Evolutionary conservation across 352 stramenopile genomes (phyloP).

Genomic region (Hyaloperonospora arabidopsidis): DNA sequence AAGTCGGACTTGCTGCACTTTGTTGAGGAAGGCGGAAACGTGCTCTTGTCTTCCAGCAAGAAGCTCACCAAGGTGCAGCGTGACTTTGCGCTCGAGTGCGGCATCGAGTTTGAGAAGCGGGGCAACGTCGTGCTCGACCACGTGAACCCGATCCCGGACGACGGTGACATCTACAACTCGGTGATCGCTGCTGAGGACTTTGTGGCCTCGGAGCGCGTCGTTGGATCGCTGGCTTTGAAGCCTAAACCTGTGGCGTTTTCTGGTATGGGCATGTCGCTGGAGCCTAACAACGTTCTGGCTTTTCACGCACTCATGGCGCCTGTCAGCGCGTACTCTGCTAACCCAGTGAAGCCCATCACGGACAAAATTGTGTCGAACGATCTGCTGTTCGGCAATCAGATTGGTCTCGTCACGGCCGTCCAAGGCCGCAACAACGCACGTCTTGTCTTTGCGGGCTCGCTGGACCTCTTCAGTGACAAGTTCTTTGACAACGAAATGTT

Average conservation of each 20-base stretch:
- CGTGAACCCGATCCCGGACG: conserved; percentile 51
- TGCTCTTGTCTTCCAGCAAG: conserved; percentile 62
- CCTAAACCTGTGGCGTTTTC: conserved; percentile 71
- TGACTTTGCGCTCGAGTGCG: conserved; percentile 81
- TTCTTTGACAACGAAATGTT: conserved; percentile 56
- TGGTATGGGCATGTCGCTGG: conserved; percentile 76
- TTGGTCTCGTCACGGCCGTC: conserved; percentile 76
- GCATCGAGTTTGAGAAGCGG: conserved; percentile 86
- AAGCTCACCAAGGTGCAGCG: conserved; percentile 78
- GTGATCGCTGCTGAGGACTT: conserved; percentile 63
- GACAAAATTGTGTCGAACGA: conserved; percentile 50
- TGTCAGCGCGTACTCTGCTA: conserved; percentile 73
- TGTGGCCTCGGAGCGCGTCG: conserved; percentile 54
- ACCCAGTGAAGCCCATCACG: conserved; percentile 66
- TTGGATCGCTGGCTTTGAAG: conserved; percentile 40
- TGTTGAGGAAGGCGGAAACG: conserved; percentile 80
- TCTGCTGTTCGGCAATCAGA: conserved; percentile 63
- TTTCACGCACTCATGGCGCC: conserved; percentile 78
- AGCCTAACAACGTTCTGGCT: conserved; percentile 75
- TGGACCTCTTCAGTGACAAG: conserved; percentile 85
- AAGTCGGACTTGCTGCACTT: conserved; percentile 76
- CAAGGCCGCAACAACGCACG: conserved; percentile 89
- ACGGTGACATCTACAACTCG: conserved; percentile 69
- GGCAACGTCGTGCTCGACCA: conserved; percentile 85
- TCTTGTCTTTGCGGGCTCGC: conserved; percentile 78